These are phyloP conservation scores for Xanthoconium separans DNA, from an alignment of 1,284 basidiomycete species.

Conservation along the genomic window DNA sequence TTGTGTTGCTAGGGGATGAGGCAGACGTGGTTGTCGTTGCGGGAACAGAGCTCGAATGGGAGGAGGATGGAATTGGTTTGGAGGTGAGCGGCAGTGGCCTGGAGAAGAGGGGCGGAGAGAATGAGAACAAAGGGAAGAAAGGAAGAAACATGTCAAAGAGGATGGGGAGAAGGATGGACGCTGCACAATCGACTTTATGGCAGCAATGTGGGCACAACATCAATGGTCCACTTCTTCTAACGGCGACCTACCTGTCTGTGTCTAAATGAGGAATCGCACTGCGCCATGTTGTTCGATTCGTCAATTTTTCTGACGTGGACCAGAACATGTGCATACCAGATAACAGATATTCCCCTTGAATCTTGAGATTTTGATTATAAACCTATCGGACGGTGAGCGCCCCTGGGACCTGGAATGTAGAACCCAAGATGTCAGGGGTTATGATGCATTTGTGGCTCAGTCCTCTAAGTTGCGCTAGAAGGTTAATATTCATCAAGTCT, in stretches of 20 bases:
- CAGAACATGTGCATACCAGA: no score
- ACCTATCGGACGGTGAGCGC: background rate
- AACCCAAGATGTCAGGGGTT: background rate
- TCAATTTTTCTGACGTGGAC: no score
- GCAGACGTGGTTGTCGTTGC: background rate
- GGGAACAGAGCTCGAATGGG: background rate
- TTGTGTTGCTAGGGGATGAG: no score
- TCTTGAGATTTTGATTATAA: background rate
- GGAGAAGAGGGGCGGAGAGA: slow-evolving; percentile 12
- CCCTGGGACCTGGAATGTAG: background rate
- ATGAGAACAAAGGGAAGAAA: slow-evolving; percentile 4
- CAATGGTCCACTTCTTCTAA: background rate
- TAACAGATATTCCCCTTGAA: background rate
- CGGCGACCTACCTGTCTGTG: background rate
- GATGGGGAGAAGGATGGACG: background rate
- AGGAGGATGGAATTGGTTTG: background rate
- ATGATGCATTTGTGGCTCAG: background rate
- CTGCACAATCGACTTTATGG: slow-evolving; percentile 8
- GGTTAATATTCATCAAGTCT: no score
- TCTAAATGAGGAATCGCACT: no score
- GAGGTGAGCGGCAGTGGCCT: slow-evolving; percentile 15
- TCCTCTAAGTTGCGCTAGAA: no score
- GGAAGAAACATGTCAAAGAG: background rate
- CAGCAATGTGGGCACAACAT: background rate
- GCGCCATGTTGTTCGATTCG: no score